These are phyloP conservation scores for Violaceomyces palustris DNA, from an alignment of 1,284 basidiomycete genomes.

Conservation along the genomic window DNA sequence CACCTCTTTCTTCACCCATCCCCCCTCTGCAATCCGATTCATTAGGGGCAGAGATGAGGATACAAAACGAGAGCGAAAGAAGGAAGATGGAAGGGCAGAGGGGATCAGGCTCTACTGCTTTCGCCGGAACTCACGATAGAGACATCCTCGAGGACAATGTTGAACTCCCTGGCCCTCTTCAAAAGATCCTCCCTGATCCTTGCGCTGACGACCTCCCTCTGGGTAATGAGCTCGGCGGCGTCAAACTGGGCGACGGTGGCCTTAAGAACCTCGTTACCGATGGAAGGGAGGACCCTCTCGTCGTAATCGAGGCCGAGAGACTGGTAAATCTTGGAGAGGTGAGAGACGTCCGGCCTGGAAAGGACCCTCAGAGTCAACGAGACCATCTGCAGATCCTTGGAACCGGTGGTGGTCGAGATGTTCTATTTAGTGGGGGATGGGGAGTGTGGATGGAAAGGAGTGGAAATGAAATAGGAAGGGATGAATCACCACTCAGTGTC, in stretches of 20 bases:
- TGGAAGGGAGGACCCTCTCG: conserved; percentile 69
- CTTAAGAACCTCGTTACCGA: conserved; percentile 93
- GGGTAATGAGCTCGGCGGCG: conserved; percentile 84
- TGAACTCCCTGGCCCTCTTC: conserved; percentile 90
- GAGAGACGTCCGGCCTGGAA: conserved; percentile 81
- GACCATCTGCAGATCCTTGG: conserved; percentile 89
- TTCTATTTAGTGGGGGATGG: conserved; percentile 55
- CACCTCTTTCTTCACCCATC: no score
- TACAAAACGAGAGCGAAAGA: background rate
- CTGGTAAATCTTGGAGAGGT: conserved; percentile 91
- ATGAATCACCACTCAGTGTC: background rate
- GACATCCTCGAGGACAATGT: conserved; percentile 92
- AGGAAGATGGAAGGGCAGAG: background rate
- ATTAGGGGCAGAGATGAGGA: no score
- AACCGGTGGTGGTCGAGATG: conserved; percentile 92
- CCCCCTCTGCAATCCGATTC: no score
- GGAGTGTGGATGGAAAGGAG: background rate
- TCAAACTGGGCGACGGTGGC: conserved; percentile 98
- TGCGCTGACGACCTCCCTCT: conserved; percentile 70
- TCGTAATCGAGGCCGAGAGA: conserved; percentile 92
- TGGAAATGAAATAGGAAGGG: background rate
- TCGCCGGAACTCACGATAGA: conserved; percentile 61
- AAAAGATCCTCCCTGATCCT: conserved; percentile 87
- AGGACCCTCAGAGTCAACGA: conserved; percentile 93
- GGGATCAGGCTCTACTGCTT: no score